A percentile compares a stretch with the other conserved stretches of the same genome.
These are phyloP conservation scores for Pyrrhoderma noxium DNA, from an alignment of 1,284 basidiomycete genomes.

Conservation along the genomic window DNA sequence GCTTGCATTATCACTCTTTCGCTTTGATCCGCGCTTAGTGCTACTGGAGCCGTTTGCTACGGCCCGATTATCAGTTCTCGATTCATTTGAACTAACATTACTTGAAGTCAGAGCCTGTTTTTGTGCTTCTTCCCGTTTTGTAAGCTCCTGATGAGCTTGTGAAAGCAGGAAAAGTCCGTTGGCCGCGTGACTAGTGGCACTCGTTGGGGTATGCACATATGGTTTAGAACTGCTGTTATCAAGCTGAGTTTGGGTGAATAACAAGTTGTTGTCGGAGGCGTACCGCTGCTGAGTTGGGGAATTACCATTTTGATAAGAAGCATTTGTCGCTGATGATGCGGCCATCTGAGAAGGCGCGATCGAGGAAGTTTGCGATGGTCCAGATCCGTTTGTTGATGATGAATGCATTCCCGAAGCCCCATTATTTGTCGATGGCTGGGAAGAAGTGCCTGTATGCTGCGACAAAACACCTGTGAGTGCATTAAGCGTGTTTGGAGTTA, in stretches of 20 bases:
- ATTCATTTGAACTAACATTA: slow-evolving; percentile 22
- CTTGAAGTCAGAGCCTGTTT: slow-evolving; percentile 34
- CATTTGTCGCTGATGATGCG: slow-evolving; percentile 5
- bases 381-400: neutral
- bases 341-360: slow-evolving; percentile 14
- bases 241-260: neutral
- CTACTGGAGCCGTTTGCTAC: slow-evolving; percentile 23
- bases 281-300: slow-evolving; percentile 4
- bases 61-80: slow-evolving; percentile 19
- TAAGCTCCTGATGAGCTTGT: slow-evolving; percentile 92
- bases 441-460: neutral
- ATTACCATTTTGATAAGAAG: slow-evolving; percentile 15
- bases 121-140: slow-evolving; percentile 84
- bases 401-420: neutral
- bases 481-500: slow-evolving; percentile 87
- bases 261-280: neutral
- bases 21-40: slow-evolving; percentile 55
- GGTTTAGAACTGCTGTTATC: slow-evolving; percentile 16
- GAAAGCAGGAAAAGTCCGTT: slow-evolving; percentile 91
- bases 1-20: slow-evolving; percentile 46
- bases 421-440: neutral
- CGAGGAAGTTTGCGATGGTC: slow-evolving; percentile 2
- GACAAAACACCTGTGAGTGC: slow-evolving; percentile 63
- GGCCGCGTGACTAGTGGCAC: slow-evolving; percentile 54
- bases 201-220: slow-evolving; percentile 32